Base-by-base conservation (phyloP, 2,329 filamentous ascomycete species). In the Microsporum canis region DNA sequence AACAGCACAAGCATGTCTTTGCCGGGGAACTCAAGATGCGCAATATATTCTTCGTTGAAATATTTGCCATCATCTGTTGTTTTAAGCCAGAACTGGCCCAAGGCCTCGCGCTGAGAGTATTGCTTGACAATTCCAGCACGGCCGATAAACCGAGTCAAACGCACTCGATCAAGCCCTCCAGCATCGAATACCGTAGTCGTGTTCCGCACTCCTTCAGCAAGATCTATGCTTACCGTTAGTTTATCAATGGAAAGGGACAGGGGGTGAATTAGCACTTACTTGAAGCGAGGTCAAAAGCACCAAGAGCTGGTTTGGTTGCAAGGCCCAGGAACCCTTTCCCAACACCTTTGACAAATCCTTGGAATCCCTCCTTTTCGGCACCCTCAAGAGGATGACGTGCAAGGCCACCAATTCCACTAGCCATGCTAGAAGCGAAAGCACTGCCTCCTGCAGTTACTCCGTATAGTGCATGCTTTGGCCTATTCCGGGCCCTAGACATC, bases 21-120 rank as follows among this genome's bases (percentile, higher is more conserved):
- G 63, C 86, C 85, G 8, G 90, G 88, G 31, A 99, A 82, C 75
- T 99, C 92, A 3, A 99, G 80, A 71, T 99, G 95, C 3, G 91
- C 95, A 72, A 99, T 94, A 77, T 99, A 99, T 71, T 90, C 84
- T 75, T 99, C 94, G 76, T 95, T 88, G 82, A 99, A 99, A 79
- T 92, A 97, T 73, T 91, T 94, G 64, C 94, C 94, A 66, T 96
- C 94, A 75, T 99, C 94, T 8, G 95, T 85, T 62, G 96, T 95
- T 80, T 99, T 99, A 65, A 99, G 85, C 95, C 94, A 99, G 79
- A 90, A 96, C 73, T 99, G 94, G 0, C 94, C 94, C 2, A 99
- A 84, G 0, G 94, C 91, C 78, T 99, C 94, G 55, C 94, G 89
- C 71, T 95, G 89, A 61, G 87, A 91, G 79, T 96, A 99, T 0